A percentile compares a stretch with the other conserved stretches of the same genome.
These are phyloP conservation scores for Ogataea nakhonphanomensis DNA, from an alignment of 805 yeast species.

Conservation along the genomic window DNA sequence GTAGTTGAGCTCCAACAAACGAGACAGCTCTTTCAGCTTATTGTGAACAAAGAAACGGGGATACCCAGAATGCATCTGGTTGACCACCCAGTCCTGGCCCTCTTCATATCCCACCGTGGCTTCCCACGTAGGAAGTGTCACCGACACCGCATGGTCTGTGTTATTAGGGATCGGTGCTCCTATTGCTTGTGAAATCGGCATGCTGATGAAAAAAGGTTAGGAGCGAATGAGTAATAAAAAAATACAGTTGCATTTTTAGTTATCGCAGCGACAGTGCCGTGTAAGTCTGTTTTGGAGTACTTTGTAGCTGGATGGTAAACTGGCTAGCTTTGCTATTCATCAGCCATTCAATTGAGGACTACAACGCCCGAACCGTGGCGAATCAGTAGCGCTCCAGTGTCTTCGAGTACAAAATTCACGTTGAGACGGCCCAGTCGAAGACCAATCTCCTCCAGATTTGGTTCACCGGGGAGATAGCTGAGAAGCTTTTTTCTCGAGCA, in stretches of 20 bases:
- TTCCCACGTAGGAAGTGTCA: constrained; percentile 92
- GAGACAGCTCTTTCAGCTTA: constrained; percentile 53
- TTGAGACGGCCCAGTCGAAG: no score
- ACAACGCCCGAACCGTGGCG: no score
- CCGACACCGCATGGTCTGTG: constrained; percentile 91
- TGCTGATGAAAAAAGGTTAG: constrained; percentile 7
- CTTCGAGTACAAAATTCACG: no score
- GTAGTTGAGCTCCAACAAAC: constrained; percentile 58
- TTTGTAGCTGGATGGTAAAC: no score
- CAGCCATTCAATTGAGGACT: no score
- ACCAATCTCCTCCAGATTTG: no score
- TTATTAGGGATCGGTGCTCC: constrained; percentile 89
- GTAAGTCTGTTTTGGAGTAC: neutral
- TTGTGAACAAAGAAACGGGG: constrained; percentile 79
- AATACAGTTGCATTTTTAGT: neutral
- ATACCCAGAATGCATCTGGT: constrained; percentile 80
- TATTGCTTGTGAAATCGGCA: constrained; percentile 40
- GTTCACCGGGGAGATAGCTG: no score
- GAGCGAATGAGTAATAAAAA: constrained; percentile 5
- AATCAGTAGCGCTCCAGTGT: no score
- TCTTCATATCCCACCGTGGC: constrained; percentile 91
- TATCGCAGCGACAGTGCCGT: neutral
- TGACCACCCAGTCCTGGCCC: constrained; percentile 77
- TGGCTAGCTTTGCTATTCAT: no score
- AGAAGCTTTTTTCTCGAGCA: no score